Conservation (phyloP, 805 yeast species). For the Nakazawaea ishiwadae region DNA sequence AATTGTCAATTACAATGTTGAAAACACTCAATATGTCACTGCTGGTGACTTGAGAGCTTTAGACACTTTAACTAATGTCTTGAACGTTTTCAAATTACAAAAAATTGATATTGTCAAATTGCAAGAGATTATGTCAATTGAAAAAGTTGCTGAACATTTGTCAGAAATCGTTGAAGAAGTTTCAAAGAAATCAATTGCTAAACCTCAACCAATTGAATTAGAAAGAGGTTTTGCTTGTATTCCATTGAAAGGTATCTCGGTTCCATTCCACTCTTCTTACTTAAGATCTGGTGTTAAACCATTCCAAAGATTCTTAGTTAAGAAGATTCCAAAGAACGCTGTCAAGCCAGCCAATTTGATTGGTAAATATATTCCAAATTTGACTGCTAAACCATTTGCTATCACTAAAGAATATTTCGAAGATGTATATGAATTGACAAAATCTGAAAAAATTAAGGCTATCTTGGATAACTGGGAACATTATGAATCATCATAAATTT, state of each 20-base stretch:
- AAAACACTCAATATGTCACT: conserved; percentile 96
- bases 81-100: conserved; percentile 89
- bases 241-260: conserved; percentile 98
- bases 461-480: conserved; percentile 95
- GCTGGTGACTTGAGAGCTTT: conserved; percentile 98
- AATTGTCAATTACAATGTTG: conserved; percentile 97
- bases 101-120: conserved; percentile 89
- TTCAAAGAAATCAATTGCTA: conserved; percentile 71
- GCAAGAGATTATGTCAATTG: conserved; percentile 76
- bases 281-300: conserved; percentile 98
- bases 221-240: conserved; percentile 98
- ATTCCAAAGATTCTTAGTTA: conserved; percentile 94
- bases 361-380: conserved; percentile 96
- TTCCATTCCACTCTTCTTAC: conserved; percentile 99
- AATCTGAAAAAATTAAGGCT: conserved; percentile 83
- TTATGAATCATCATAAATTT: conserved; percentile 50
- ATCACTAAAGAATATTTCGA: conserved; percentile 96
- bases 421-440: conserved; percentile 89
- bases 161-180: conserved; percentile 85
- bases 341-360: conserved; percentile 91
- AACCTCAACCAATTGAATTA: conserved; percentile 94
- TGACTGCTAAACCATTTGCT: conserved; percentile 96
- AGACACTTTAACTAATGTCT: conserved; percentile 88
- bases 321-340: conserved; percentile 92
- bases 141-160: conserved; percentile 85